Conservation (phyloP, 2,329 filamentous ascomycete species). For the Penicillium sp. region DNA sequence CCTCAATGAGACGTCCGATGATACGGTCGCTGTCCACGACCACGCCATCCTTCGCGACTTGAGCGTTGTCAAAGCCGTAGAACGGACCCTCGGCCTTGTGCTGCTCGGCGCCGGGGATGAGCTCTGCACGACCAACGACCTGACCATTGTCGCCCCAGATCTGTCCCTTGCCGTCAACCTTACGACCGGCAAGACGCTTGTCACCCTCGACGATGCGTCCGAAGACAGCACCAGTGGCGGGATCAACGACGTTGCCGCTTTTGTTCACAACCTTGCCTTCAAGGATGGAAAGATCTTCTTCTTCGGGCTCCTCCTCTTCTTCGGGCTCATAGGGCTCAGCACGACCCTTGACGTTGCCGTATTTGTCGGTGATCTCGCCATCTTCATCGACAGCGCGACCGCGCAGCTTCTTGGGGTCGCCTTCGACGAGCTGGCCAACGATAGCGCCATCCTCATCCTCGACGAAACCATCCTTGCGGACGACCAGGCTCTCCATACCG, state of each 20-base stretch:
- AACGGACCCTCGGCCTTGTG: conserved; percentile 60
- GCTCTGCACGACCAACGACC: conserved; percentile 63
- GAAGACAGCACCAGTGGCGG: conserved; percentile 59
- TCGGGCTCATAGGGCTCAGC: conserved; percentile 60
- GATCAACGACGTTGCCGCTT: conserved; percentile 64
- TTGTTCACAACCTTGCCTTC: conserved; percentile 68
- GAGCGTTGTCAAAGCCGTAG: conserved; percentile 62
- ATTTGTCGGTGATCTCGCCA: conserved; percentile 79
- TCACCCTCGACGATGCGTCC: conserved; percentile 64
- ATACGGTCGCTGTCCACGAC: conserved; percentile 51
- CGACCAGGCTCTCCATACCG: conserved; percentile 59
- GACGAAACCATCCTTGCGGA: conserved; percentile 63
- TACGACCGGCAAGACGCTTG: conserved; percentile 61
- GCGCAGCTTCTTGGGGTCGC: conserved; percentile 72
- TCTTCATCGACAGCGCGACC: conserved; percentile 80
- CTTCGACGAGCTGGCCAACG: conserved; percentile 72
- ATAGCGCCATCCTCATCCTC: conserved; percentile 79
- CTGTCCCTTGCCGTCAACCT: conserved; percentile 66
- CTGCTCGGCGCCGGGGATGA: conserved; percentile 55
- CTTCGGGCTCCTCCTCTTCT: conserved; percentile 42
- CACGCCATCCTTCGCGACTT: conserved; percentile 63
- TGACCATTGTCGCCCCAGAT: conserved; percentile 68
- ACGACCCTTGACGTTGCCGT: conserved; percentile 65
- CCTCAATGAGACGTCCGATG: conserved; percentile 64
- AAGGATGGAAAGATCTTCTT: conserved; percentile 62